phyloP scores from a whole-genome alignment of 495 filamentous ascomycete species.

The Trichoderma erinaceum region DNA sequence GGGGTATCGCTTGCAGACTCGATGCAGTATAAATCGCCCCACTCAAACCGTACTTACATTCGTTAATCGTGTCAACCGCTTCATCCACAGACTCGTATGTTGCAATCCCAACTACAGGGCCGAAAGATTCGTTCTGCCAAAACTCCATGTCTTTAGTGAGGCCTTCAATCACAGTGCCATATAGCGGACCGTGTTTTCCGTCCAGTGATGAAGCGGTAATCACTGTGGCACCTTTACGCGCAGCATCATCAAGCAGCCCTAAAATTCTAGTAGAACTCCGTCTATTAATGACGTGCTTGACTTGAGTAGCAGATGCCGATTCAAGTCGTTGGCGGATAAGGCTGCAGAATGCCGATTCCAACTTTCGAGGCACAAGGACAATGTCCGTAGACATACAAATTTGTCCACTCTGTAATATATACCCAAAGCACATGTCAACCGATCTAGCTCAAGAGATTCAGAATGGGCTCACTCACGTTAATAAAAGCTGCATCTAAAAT shows the following conservation, averaged over 20 bases:
- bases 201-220: background rate
- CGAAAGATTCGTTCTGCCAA: conserved; percentile 29
- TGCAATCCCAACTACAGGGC: conserved; percentile 60
- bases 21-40: conserved; percentile 65
- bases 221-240: background rate
- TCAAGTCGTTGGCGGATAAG: background rate
- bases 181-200: background rate
- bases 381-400: conserved; percentile 30
- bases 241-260: background rate
- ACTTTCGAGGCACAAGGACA: conserved; percentile 19
- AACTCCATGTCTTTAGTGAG: conserved; percentile 57
- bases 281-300: background rate
- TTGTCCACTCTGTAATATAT: conserved; percentile 20
- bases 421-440: too few species aligned
- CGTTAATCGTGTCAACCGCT: conserved; percentile 56
- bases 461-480: background rate
- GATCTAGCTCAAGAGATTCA: background rate
- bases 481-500: conserved; percentile 3
- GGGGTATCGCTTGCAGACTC: conserved; percentile 54
- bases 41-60: conserved; percentile 53
- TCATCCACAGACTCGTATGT: conserved; percentile 53
- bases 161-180: conserved; percentile 22
- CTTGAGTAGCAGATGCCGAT: background rate
- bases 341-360: background rate
- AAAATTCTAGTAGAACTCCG: background rate